Percentiles rank a stretch among this genome's conserved stretches.
These are phyloP conservation scores for Nigrospora sphaerica DNA, from an alignment of 2,329 filamentous ascomycete species.

Conservation along the genomic window DNA sequence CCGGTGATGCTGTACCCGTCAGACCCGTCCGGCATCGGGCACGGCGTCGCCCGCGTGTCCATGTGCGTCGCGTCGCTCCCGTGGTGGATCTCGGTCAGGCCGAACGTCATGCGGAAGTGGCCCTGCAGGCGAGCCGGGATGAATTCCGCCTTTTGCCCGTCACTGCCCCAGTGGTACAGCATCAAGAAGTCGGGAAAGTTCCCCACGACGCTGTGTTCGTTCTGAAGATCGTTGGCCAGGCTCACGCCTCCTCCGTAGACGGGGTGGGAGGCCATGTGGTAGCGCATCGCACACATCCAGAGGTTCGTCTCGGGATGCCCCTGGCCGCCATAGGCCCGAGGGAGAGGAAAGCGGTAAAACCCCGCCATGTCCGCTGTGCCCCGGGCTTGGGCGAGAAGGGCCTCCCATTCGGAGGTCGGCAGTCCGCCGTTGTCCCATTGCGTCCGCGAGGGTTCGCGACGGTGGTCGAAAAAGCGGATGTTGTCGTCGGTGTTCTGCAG, in stretches of 20 bases:
- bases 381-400: conserved; percentile 39
- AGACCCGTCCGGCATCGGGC: conserved; percentile 31
- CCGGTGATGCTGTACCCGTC: conserved; percentile 48
- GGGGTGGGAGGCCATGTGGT: conserved; percentile 48
- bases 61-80: conserved; percentile 59
- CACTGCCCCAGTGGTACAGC: conserved; percentile 52
- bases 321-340: conserved; percentile 28
- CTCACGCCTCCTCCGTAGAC: conserved; percentile 41
- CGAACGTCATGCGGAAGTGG: conserved; percentile 51
- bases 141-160: conserved; percentile 43
- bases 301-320: conserved; percentile 44
- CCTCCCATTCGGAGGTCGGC: conserved; percentile 52
- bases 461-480: conserved; percentile 58
- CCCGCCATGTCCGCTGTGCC: conserved; percentile 49
- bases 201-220: conserved; percentile 54
- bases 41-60: conserved; percentile 42
- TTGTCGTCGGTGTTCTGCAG: conserved; percentile 51
- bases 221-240: conserved; percentile 57
- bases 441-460: conserved; percentile 54
- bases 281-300: conserved; percentile 56
- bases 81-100: conserved; percentile 54
- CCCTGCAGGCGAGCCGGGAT: conserved; percentile 46
- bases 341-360: conserved; percentile 53
- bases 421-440: conserved; percentile 52
- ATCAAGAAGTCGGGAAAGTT: conserved; percentile 58